Percentiles rank a stretch among this genome's conserved stretches.
Evolutionary conservation across 2,329 filamentous ascomycete species (phyloP).

Genomic region (Leptographium procerum): DNA sequence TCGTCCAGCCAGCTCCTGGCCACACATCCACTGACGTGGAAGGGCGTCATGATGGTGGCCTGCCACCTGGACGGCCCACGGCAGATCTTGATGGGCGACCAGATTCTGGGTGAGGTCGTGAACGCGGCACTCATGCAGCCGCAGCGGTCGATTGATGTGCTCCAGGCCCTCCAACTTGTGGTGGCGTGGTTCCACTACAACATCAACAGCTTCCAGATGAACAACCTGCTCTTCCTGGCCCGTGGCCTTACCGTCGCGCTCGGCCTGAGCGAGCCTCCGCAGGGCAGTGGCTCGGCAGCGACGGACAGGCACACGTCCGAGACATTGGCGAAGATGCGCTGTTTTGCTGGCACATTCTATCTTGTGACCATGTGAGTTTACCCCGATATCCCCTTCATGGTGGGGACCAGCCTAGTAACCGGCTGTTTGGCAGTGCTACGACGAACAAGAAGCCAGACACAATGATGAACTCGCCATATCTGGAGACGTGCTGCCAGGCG

Average conservation of each 20-base stretch:
- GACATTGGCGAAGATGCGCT: conserved; percentile 29
- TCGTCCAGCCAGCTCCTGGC: conserved; percentile 24
- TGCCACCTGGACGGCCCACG: conserved; percentile 30
- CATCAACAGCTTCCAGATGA: conserved; percentile 37
- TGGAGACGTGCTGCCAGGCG: conserved; percentile 31
- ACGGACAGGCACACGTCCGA: conserved; percentile 1
- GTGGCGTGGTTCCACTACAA: conserved; percentile 37
- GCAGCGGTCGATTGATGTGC: conserved; percentile 32
- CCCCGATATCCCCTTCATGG: background rate
- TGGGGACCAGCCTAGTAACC: background rate
- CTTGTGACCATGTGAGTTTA: conserved; percentile 32
- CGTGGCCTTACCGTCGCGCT: conserved; percentile 33
- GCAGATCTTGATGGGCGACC: conserved; percentile 31
- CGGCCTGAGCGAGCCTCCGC: conserved; percentile 22
- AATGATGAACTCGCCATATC: conserved; percentile 32
- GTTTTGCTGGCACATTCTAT: conserved; percentile 38
- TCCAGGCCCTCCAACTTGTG: conserved; percentile 34
- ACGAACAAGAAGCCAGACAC: conserved; percentile 33
- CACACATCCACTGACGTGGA: conserved; percentile 35
- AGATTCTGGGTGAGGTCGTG: conserved; percentile 31
- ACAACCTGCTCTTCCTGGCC: conserved; percentile 36
- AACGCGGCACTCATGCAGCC: conserved; percentile 28
- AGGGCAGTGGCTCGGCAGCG: background rate
- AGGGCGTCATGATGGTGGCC: conserved; percentile 34
- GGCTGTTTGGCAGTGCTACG: conserved; percentile 14